Evolutionary conservation across 805 yeast species (phyloP).

Genomic region (Wickerhamomyces queroliae): DNA sequence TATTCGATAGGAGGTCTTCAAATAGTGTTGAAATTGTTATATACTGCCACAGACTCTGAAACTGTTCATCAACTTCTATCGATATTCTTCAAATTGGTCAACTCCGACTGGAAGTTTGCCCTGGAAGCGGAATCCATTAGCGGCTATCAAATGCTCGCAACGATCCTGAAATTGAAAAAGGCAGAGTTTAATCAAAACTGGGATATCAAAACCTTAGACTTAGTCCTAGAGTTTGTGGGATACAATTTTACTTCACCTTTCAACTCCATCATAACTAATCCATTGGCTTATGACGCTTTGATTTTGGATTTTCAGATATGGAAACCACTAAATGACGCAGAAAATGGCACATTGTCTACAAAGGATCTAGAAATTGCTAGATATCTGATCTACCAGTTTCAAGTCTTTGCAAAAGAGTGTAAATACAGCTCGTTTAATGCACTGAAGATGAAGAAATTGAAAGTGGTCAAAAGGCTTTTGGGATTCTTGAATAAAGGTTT

Average conservation of each 20-base stretch:
- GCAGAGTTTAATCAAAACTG: constrained; percentile 21
- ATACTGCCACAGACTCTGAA: constrained; percentile 31
- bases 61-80: constrained; percentile 30
- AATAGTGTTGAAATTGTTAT: constrained; percentile 39
- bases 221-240: constrained; percentile 49
- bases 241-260: constrained; percentile 43
- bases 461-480: constrained; percentile 30
- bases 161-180: constrained; percentile 43
- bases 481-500: constrained; percentile 22
- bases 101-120: constrained; percentile 42
- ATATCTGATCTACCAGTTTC: constrained; percentile 52
- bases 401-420: constrained; percentile 48
- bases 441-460: constrained; percentile 47
- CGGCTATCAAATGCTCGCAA: constrained; percentile 56
- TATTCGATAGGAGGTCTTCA: constrained; percentile 46
- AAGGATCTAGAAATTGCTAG: constrained; percentile 38
- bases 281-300: constrained; percentile 49
- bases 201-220: constrained; percentile 38
- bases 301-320: constrained; percentile 62
- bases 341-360: too few species aligned
- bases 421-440: constrained; percentile 45
- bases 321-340: constrained; percentile 26
- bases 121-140: constrained; percentile 54
- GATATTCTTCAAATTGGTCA: constrained; percentile 36
- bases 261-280: constrained; percentile 53